Evolutionary conservation across 805 yeast species (phyloP), one percentile per base, ranked within the genome.

Genomic region (Sugiyamaella boreocaroliniensis): DNA sequence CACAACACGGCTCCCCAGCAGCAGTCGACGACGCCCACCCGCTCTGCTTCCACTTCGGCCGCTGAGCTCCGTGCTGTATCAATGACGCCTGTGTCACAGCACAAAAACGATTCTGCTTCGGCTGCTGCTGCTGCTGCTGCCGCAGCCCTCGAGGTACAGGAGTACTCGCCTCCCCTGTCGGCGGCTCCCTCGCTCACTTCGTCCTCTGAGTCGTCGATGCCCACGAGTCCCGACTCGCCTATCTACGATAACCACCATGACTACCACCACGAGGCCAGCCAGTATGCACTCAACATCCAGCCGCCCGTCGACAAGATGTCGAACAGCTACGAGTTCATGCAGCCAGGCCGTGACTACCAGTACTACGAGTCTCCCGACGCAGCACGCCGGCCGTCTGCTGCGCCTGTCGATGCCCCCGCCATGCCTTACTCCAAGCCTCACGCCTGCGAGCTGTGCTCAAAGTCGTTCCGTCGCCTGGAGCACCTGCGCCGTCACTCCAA

Each of bases 401-500:
- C 45, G 14, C 20, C 45, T 16, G 32, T 43, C 20, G 29, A 12
- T 4, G 14, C 29, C 14, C 46, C 14, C n/a, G 29, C 29, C 46
- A 29, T n/a, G 41, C 48, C 20, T 37, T n/a, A 14, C 22, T 18
- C 29, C 40, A 45, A 45, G 32, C 48, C 48, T 14, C 48, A 45
- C 41, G 18, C n/a, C 22, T 45, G 48, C 40, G 40, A 32, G 15
- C 40, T 29, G 14, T 66, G 70, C 56, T 59, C 54, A 34, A 66
- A 66, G 52, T 58, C 59, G 44, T 66, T 66, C 54, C 63, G 63
- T 51, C 60, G 70, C 11, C 55, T 65, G 7, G 70, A 66, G 50
- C 67, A 66, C 47, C 57, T 65, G 45, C 63, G 60, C 40, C 55
- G 70, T 22, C 70, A 66, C 52, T 57, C 67, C 65, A 75, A 89